Conservation (phyloP, 1,284 basidiomycete species). For the Phellinidium pouzarii region DNA sequence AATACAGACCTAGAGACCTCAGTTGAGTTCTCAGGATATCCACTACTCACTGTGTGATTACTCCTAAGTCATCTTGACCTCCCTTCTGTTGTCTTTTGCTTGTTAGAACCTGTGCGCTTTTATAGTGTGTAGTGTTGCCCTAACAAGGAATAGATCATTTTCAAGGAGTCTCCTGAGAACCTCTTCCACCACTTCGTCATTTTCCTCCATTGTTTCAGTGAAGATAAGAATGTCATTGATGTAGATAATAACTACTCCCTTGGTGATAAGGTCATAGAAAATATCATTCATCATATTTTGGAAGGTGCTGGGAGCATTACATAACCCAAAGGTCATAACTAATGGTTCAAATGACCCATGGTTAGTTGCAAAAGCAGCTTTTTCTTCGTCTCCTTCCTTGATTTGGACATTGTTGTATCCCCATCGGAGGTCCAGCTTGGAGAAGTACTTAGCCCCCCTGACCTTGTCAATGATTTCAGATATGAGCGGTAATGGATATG, state of each 20-base stretch:
- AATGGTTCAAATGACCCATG: constrained; percentile 29
- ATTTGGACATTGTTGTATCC: constrained; percentile 25
- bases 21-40: no score
- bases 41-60: no score
- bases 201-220: constrained; percentile 2
- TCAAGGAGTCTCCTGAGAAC: constrained; percentile 19
- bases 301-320: constrained; percentile 33
- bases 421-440: constrained; percentile 28
- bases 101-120: no score
- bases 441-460: constrained; percentile 26
- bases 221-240: constrained; percentile 20
- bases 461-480: constrained; percentile 21
- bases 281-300: constrained; percentile 23
- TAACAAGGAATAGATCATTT: constrained; percentile 12
- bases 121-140: not conserved
- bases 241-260: constrained; percentile 17
- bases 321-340: constrained; percentile 33
- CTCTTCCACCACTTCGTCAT: constrained; percentile 23
- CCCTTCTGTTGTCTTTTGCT: no score
- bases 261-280: constrained; percentile 9
- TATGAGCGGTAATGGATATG: no score
- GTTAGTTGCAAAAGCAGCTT: constrained; percentile 24
- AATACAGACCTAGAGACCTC: no score
- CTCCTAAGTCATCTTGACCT: no score
- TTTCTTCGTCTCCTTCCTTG: constrained; percentile 17